Conservation (phyloP, 305 asterid species). For the Fraxinus paxiana region DNA sequence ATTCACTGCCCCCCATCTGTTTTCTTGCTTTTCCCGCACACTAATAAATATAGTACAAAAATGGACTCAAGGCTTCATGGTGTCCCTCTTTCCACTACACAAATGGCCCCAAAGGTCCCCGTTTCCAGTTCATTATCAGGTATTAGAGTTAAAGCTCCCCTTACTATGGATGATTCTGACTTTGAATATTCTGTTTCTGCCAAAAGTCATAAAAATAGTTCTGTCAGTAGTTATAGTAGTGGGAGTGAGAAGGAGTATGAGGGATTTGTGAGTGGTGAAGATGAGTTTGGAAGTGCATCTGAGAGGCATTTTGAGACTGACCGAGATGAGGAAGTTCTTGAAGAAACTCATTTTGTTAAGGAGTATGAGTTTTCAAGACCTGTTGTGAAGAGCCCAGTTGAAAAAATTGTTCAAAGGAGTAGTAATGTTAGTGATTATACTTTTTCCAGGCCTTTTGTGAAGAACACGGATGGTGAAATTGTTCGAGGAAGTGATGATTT, state of each 20-base stretch:
- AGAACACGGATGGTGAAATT: slow-evolving; percentile 16
- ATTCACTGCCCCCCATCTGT: slow-evolving; percentile 6
- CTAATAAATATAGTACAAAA: background rate
- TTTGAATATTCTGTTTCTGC: slow-evolving; percentile 47
- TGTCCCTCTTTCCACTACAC: slow-evolving; percentile 53
- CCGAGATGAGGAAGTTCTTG: slow-evolving; percentile 36
- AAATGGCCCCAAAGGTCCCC: slow-evolving; percentile 42
- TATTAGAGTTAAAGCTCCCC: slow-evolving; percentile 93
- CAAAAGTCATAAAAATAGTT: slow-evolving; percentile 30
- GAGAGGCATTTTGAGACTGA: slow-evolving; percentile 29
- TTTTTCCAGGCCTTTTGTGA: slow-evolving; percentile 24
- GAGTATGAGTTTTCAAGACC: slow-evolving; percentile 36
- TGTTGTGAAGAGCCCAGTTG: slow-evolving; percentile 33
- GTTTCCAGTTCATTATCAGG: slow-evolving; percentile 45
- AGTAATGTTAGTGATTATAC: slow-evolving; percentile 18
- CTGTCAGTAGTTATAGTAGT: slow-evolving; percentile 44
- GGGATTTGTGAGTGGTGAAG: slow-evolving; percentile 58
- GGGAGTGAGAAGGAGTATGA: slow-evolving; percentile 47
- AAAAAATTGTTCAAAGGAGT: slow-evolving; percentile 25
- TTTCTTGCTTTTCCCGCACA: slow-evolving; percentile 16
- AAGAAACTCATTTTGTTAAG: slow-evolving; percentile 32
- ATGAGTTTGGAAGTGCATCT: slow-evolving; percentile 37
- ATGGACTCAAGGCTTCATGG: slow-evolving; percentile 53
- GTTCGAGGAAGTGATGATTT: slow-evolving; percentile 24
- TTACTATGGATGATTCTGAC: slow-evolving; percentile 78